phyloP scores from a whole-genome alignment of 176 grass and related monocot species.

The Oryza glaberrima region DNA sequence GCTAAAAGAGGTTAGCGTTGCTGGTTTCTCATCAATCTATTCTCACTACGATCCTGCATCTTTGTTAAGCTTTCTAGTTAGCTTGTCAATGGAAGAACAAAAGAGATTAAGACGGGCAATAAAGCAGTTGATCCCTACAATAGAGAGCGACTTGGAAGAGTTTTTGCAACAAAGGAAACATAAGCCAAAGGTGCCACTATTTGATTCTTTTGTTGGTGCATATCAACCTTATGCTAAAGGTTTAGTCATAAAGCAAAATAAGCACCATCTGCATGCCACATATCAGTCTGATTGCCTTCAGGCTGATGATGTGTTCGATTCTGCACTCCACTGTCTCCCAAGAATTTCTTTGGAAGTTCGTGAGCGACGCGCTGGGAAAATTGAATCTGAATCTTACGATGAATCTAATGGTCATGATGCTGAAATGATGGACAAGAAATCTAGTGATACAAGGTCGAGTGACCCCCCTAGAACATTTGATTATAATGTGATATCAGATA shows the following conservation, averaged over 20 bases:
- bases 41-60: constrained; percentile 71
- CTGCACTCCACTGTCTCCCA: constrained; percentile 32
- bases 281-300: constrained; percentile 14
- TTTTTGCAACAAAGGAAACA: constrained; percentile 83
- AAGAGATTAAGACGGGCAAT: constrained; percentile 68
- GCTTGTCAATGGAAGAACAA: constrained; percentile 85
- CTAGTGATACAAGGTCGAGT: constrained; percentile 21
- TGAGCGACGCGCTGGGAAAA: constrained; percentile 8
- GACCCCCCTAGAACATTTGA: constrained; percentile 16
- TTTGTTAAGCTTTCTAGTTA: constrained; percentile 77
- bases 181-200: constrained; percentile 46
- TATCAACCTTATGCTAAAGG: constrained; percentile 49
- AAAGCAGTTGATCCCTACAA: constrained; percentile 67
- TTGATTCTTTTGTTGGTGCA: constrained; percentile 59
- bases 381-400: constrained; percentile 21
- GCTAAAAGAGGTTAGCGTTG: constrained; percentile 69
- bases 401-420: constrained; percentile 37
- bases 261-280: not conserved
- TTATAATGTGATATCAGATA: constrained; percentile 30
- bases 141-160: constrained; percentile 77
- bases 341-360: constrained; percentile 21
- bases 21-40: constrained; percentile 81
- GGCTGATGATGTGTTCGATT: constrained; percentile 45
- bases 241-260: constrained; percentile 30
- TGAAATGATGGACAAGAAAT: constrained; percentile 39